Base-by-base conservation (phyloP, 495 filamentous ascomycete species). In the Daldinia decipiens region DNA sequence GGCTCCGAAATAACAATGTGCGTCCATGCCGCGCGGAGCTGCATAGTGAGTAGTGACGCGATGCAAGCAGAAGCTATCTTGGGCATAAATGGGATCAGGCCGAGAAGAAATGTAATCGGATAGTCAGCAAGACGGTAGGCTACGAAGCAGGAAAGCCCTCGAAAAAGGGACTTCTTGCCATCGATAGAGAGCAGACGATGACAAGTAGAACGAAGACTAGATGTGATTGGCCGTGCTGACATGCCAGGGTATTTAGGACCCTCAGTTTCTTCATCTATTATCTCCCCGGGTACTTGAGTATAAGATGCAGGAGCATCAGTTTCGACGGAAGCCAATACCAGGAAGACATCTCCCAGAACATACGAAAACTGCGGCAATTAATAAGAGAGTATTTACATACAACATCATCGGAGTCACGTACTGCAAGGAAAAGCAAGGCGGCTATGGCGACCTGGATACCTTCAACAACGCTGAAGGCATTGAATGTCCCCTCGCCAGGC, bases 261-360 rank as follows among this genome's bases (percentile, higher is more conserved):
- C 40, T 57, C 52, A 29, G 26, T 52, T 7, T 70, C 76, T 29
- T 65, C 60, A 45, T 54, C 19, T 54, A 31, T 5, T 3, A 52
- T 13, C 3, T 24, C 17, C 2, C 17, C 43, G 17, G 56, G 32
- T 7, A 82, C 36, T 21, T 76, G 62, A 38, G 77, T 74, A 56
- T 84, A 83, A 11, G 71, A 74, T 6, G 77, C 73, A 11, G 82
- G 79, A 55, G 71, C 71, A 7, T 79, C 79, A 59, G 82, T 80
- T 63, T 84, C 82, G 51, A 83, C 66, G 29, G 79, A 77, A 31
- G 81, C 74, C 19, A 84, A 76, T 27, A 71, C 72, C 5, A 77
- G 79, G 61, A 77, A 78, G 58, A 82, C 24, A 26, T 57, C 4
- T 36, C 55, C 50, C 5, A 82, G 56, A n/a, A 78, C 79, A 69